Conservation (phyloP, 129 eudicot genomes). For the Sambucus nigra region DNA sequence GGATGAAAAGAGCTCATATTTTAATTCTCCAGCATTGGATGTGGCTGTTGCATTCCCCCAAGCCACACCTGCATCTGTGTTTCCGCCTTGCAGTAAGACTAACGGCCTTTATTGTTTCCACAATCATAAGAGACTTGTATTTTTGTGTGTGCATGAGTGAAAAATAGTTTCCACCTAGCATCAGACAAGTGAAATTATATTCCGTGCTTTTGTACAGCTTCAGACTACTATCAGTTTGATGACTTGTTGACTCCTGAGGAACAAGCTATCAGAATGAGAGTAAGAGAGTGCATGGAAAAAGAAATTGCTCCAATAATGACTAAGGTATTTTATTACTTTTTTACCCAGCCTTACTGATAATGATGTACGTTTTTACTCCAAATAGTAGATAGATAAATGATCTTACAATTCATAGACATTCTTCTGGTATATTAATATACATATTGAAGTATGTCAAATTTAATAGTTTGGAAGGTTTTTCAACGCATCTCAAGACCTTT, state of each 20-base stretch:
- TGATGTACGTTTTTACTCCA: not conserved
- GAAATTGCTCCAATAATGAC: constrained; percentile 95
- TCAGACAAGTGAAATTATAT: not conserved
- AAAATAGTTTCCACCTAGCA: not conserved
- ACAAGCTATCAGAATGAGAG: constrained; percentile 52
- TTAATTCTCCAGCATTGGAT: constrained; percentile 63
- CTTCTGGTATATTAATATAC: not conserved
- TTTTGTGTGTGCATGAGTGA: not conserved
- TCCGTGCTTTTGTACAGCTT: constrained; percentile 56
- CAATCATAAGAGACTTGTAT: too few species aligned
- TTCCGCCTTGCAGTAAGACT: constrained; percentile 85
- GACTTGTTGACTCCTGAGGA: constrained; percentile 76
- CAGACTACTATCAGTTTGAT: constrained; percentile 85
- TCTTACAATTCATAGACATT: not conserved
- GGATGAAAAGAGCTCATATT: constrained; percentile 46
- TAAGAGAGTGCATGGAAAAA: constrained; percentile 76
- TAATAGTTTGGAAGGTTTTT: not conserved
- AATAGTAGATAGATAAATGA: not conserved
- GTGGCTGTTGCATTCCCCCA: constrained; percentile 89
- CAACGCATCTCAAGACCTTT: not conserved
- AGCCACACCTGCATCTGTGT: constrained; percentile 91
- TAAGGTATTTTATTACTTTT: constrained; percentile 43
- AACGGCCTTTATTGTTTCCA: not conserved
- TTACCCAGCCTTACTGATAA: not conserved
- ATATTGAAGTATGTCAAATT: not conserved